These are phyloP conservation scores for Fusarium longipes DNA, from an alignment of 2,329 filamentous ascomycete species.

Conservation along the genomic window DNA sequence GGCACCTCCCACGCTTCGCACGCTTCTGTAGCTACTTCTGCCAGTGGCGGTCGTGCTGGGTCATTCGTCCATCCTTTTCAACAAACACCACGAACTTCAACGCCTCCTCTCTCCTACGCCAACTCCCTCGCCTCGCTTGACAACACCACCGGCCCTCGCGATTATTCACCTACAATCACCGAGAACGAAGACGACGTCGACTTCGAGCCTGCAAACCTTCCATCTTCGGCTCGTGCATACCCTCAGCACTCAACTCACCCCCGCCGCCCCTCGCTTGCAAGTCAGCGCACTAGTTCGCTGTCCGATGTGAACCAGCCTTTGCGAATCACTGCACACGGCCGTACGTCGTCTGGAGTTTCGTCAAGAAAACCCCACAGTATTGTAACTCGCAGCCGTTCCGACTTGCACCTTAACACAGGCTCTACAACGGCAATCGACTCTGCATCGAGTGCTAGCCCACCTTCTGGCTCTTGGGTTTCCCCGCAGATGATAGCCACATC, in stretches of 20 bases:
- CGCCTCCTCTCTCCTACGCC: constrained; percentile 68
- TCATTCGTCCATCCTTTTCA: constrained; percentile 73
- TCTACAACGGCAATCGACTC: constrained; percentile 46
- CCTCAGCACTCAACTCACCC: constrained; percentile 33
- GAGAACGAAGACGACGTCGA: constrained; percentile 62
- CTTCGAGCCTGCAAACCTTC: constrained; percentile 41
- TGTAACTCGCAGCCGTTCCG: constrained; percentile 58
- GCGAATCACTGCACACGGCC: constrained; percentile 46
- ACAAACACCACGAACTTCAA: constrained; percentile 70
- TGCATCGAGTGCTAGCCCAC: constrained; percentile 45
- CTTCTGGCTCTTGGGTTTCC: constrained; percentile 43
- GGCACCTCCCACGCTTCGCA: constrained; percentile 69
- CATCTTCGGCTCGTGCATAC: constrained; percentile 36
- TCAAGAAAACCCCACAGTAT: constrained; percentile 54
- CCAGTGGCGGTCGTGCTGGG: constrained; percentile 62
- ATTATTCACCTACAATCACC: constrained; percentile 67
- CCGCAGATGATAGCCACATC: constrained; percentile 42
- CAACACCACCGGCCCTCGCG: constrained; percentile 55
- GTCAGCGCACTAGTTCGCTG: constrained; percentile 51
- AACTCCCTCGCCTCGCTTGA: constrained; percentile 66
- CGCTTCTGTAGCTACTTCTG: constrained; percentile 65
- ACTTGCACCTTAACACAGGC: constrained; percentile 55
- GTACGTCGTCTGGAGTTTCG: constrained; percentile 47
- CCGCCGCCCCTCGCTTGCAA: constrained; percentile 49
- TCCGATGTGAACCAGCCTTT: constrained; percentile 50